phyloP scores from a whole-genome alignment of 129 eudicot genomes.

The Smallanthus sonchifolius region DNA sequence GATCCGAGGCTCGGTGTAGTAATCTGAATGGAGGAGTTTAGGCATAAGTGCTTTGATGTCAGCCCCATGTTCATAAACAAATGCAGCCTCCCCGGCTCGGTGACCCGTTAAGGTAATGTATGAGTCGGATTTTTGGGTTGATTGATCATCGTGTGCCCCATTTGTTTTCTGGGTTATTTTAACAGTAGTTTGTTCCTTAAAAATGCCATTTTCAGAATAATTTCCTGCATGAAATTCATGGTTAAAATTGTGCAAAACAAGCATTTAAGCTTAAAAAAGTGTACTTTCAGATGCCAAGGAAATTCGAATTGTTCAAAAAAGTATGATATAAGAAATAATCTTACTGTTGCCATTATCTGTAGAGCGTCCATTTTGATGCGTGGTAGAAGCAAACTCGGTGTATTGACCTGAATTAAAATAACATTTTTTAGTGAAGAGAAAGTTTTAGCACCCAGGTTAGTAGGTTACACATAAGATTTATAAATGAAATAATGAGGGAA shows the following conservation, averaged over 20 bases:
- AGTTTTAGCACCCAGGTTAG: neutral
- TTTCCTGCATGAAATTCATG: slow-evolving; percentile 24
- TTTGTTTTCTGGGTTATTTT: slow-evolving; percentile 43
- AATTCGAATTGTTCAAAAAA: neutral
- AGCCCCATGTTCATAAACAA: slow-evolving; percentile 94
- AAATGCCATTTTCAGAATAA: slow-evolving; percentile 38
- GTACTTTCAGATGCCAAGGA: neutral
- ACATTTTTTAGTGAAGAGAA: neutral
- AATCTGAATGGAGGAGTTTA: slow-evolving; percentile 89
- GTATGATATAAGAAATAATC: slow-evolving; percentile 6
- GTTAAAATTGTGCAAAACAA: neutral
- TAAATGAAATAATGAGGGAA: neutral
- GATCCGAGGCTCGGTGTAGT: slow-evolving; percentile 86
- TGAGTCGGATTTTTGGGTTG: slow-evolving; percentile 54
- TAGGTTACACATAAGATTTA: neutral
- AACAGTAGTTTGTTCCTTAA: slow-evolving; percentile 33
- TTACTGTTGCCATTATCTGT: slow-evolving; percentile 46
- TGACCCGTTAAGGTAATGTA: slow-evolving; percentile 75
- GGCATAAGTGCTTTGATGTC: slow-evolving; percentile 96
- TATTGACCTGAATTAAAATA: slow-evolving; percentile 32
- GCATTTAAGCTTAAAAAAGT: neutral
- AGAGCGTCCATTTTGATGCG: slow-evolving; percentile 36
- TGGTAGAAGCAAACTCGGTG: slow-evolving; percentile 26
- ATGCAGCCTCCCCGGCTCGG: slow-evolving; percentile 98
- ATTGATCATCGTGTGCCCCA: slow-evolving; percentile 44